Base-by-base conservation (phyloP, 2,329 filamentous ascomycete species). In the Chaetothyriales sp. region DNA sequence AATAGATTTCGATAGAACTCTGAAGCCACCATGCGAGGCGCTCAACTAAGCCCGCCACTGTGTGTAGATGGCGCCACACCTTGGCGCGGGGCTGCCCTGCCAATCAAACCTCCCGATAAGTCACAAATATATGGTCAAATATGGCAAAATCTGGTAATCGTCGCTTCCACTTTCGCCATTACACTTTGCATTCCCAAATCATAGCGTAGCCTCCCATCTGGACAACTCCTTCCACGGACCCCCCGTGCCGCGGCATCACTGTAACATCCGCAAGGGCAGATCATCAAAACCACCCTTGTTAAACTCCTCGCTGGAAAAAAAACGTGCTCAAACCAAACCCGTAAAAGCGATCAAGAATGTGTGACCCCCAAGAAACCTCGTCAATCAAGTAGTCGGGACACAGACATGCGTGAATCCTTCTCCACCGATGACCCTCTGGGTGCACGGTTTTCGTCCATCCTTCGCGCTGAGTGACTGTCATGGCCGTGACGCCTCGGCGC, bases 391-490 rank as follows among this genome's bases (percentile, higher is more conserved):
- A 57, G 49, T 19, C 53, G 46, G 25, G 55, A 50, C 18, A 57
- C 49, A 12, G 51, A 53, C 51, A 57, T 57, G 6, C 55, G 53
- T 48, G 45, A 44, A 18, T 57, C 55, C 44, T 49, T 54, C 42
- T 51, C 43, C 18, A 20, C 18, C 8, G 49, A 22, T 8, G 36
- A 20, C 20, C 43, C 18, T 20, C 45, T 26, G 25, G 28, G 8
- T 22, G 45, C 12, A 47, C 8, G 12, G 6, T 47, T 20, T 2
- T 32, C 45, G 19, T 28, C 45, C 15, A 25, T 18, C 45, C 26
- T 18, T 32, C 15, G 12, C 19, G 45, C 18, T 4, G 28, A 28
- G 1, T 18, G 20, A 4, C 8, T n/a, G 45, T 26, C 18, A 15
- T 25, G 18, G 28, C 42, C 25, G 18, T 22, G n/a, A 15, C 44